A percentile compares a stretch with the other conserved stretches of the same genome.
Conservation (phyloP, 192 early-diverging fungal genomes). For the Piromyces sp. region DNA sequence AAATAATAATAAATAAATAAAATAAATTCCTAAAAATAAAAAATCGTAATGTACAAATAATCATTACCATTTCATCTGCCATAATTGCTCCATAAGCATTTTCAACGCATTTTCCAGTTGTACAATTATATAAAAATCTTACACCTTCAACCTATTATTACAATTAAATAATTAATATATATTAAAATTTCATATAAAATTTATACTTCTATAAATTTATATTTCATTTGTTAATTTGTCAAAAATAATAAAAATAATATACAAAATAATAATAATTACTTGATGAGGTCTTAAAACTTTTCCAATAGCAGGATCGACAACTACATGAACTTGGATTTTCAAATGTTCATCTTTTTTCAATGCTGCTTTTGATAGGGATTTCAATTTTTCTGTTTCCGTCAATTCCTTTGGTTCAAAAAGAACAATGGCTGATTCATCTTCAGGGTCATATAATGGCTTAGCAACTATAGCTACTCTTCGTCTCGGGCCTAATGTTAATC, state of each 20-base stretch:
- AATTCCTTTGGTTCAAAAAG: conserved; percentile 55
- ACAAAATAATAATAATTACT: background rate
- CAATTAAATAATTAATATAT: background rate
- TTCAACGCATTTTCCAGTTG: conserved; percentile 54
- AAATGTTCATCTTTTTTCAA: conserved; percentile 12
- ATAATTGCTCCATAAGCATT: conserved; percentile 89
- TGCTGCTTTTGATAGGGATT: conserved; percentile 10
- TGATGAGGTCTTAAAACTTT: conserved; percentile 74
- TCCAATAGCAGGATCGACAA: conserved; percentile 71
- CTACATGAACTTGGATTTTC: conserved; percentile 41
- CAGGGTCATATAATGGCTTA: conserved; percentile 65
- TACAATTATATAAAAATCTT: conserved; percentile 84
- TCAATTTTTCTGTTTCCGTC: conserved; percentile 26
- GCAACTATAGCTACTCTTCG: conserved; percentile 20
- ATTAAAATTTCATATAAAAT: background rate
- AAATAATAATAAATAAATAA: too few species aligned
- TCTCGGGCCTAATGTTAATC: conserved; percentile 33
- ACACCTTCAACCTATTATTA: conserved; percentile 84
- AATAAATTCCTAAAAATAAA: too few species aligned
- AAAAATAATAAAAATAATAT: too few species aligned
- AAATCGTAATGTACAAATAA: too few species aligned
- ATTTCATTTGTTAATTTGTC: too few species aligned
- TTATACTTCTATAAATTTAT: too few species aligned
- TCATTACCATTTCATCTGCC: conserved; percentile 82
- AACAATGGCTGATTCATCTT: conserved; percentile 64